Evolutionary conservation across 192 early-diverging fungal genomes (phyloP), one percentile per base, ranked within the genome.

Genomic region (Rhizophagus clarus): DNA sequence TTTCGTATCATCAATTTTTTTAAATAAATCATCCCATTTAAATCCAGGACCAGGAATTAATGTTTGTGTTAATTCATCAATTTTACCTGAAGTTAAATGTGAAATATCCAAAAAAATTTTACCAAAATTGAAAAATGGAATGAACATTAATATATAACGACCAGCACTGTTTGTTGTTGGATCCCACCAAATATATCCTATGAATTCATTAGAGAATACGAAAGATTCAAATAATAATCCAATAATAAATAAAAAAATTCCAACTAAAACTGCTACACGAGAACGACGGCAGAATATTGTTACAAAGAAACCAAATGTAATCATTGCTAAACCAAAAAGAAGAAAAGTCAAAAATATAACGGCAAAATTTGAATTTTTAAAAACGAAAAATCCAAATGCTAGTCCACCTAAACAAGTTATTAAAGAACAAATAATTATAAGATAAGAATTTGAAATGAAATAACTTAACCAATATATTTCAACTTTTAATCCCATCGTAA

Each of bases 231-330:
- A 95, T 28, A 95, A 75, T 28, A 95, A 84, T 3, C 94, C 94
- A 81, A 94, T 92, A 40, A 95, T 91, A 79, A 95, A 95, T 45
- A 94, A 51, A 75, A 94, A 95, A 74, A 95, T 95, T 67, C 93
- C 93, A 68, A 92, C 83, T 74, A 95, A 79, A 40, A 95, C 85
- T 24, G 90, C 94, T 3, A 89, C 89, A 22, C 90, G 80, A 72
- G 91, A 82, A 26, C 82, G 72, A 66, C 90, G 85, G 49, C 92
- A 90, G 77, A 94, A 87, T 32, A 89, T 91, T 7, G 93, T 94
- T 79, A 94, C 86, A 68, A 92, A 87, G 60, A 89, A 89, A 8
- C 90, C 94, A 37, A 95, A 82, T 66, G 89, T 88, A 32, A 93
- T 82, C 94, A 95, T 94, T 45, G 87, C 84, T 49, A 93, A 81